Percentiles rank a stretch among this genome's conserved stretches.
These are phyloP conservation scores for Malus hybrid DNA, from an alignment of 331 rosid genomes.

Conservation along the genomic window DNA sequence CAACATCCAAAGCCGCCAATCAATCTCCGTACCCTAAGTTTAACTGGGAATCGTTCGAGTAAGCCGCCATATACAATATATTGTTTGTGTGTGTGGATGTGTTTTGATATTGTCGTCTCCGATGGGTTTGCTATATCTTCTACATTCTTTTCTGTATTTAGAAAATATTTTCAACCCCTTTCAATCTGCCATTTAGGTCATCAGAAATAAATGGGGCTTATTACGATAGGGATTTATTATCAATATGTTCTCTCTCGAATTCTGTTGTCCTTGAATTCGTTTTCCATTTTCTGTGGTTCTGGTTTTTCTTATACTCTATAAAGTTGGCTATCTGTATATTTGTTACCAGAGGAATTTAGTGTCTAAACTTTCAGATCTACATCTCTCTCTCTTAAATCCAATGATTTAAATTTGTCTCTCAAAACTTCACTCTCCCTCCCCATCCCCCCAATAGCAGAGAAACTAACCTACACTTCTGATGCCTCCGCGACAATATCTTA, in stretches of 20 bases:
- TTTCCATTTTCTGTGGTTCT: conserved; percentile 24
- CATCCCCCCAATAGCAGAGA: too few species aligned
- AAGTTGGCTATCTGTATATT: conserved; percentile 14
- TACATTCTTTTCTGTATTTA: conserved; percentile 84
- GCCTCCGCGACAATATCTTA: too few species aligned
- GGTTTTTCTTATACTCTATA: conserved; percentile 18
- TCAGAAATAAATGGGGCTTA: conserved; percentile 60
- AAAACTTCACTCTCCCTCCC: not conserved
- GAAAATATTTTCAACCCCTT: conserved; percentile 38
- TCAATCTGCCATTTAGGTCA: conserved; percentile 38
- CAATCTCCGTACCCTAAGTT: conserved; percentile 58
- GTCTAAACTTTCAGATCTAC: not conserved
- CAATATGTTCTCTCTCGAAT: conserved; percentile 19
- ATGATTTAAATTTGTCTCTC: not conserved
- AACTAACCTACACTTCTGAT: too few species aligned
- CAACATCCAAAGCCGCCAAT: conserved; percentile 33
- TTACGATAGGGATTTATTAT: conserved; percentile 34
- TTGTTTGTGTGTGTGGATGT: conserved; percentile 39
- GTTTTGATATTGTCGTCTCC: conserved; percentile 49
- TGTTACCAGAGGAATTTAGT: conserved; percentile 5
- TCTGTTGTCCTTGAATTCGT: conserved; percentile 23
- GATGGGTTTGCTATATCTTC: conserved; percentile 41
- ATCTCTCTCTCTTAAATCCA: conserved; percentile 1
- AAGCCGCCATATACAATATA: conserved; percentile 12
- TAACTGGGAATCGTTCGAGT: conserved; percentile 82